Percentiles rank a stretch among this genome's conserved stretches.
These are phyloP conservation scores for Leptographium flavum DNA, from an alignment of 2,329 filamentous ascomycete genomes.

Conservation along the genomic window DNA sequence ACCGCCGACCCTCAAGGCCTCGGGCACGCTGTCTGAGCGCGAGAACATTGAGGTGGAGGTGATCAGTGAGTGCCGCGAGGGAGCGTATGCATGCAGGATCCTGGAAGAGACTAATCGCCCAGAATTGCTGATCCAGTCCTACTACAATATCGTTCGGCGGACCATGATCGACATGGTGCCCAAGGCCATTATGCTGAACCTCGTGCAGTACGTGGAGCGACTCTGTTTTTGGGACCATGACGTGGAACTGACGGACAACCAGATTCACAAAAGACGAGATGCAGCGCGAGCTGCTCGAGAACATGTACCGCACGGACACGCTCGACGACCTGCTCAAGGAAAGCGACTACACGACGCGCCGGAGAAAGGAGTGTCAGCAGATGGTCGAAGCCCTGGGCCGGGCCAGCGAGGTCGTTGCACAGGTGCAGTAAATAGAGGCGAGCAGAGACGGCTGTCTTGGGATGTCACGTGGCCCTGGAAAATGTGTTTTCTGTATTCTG, in stretches of 20 bases:
- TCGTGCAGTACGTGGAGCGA: conserved; percentile 60
- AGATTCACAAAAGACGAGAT: conserved; percentile 96
- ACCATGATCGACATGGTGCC: conserved; percentile 99
- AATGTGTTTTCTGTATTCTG: background rate
- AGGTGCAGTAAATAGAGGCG: conserved; percentile 38
- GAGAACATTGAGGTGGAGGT: conserved; percentile 95
- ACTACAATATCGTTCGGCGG: conserved; percentile 94
- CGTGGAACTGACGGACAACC: background rate
- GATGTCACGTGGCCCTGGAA: background rate
- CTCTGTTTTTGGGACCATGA: background rate
- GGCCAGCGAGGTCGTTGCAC: conserved; percentile 91
- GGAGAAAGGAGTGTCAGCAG: conserved; percentile 95
- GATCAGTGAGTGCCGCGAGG: conserved; percentile 50
- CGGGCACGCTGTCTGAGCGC: conserved; percentile 82
- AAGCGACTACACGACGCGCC: conserved; percentile 87
- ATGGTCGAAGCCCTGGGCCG: conserved; percentile 91
- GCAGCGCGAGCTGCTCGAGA: conserved; percentile 91
- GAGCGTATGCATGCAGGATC: background rate
- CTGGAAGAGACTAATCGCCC: background rate
- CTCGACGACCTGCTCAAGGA: conserved; percentile 94
- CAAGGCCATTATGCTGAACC: conserved; percentile 95
- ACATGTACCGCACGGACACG: conserved; percentile 88
- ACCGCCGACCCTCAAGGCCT: conserved; percentile 84
- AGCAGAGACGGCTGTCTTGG: background rate
- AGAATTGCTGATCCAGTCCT: conserved; percentile 92